Percentiles rank a stretch among this genome's conserved stretches.
phyloP scores from a whole-genome alignment of 2,329 filamentous ascomycete genomes.

The Aspergillus pseudonomiae region DNA sequence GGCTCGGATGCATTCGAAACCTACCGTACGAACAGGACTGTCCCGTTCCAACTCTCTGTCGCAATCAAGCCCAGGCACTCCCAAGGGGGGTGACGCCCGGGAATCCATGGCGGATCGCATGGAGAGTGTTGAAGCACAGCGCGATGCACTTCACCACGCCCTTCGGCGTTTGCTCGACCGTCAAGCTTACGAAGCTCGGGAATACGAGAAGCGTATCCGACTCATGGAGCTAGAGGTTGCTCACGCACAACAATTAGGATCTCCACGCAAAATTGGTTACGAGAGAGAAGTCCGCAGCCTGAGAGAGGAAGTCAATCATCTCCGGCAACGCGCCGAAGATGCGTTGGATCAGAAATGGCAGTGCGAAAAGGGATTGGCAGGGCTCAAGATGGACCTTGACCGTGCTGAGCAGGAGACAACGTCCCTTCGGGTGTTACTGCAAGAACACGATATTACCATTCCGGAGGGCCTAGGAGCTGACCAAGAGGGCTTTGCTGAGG shows the following conservation, averaged over 20 bases:
- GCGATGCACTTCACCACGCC: constrained; percentile 87
- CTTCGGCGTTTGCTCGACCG: constrained; percentile 83
- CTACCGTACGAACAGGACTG: constrained; percentile 37
- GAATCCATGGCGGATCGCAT: constrained; percentile 76
- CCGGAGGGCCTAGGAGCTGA: constrained; percentile 60
- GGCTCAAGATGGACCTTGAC: constrained; percentile 95
- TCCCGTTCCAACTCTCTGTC: constrained; percentile 56
- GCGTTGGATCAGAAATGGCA: constrained; percentile 95
- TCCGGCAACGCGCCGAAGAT: constrained; percentile 87
- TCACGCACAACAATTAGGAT: constrained; percentile 64
- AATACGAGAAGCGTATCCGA: constrained; percentile 79
- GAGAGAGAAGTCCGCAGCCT: constrained; percentile 79
- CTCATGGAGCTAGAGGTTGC: constrained; percentile 78
- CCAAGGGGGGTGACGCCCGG: constrained; percentile 62
- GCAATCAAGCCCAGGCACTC: constrained; percentile 58
- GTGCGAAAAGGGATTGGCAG: constrained; percentile 84
- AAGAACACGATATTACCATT: constrained; percentile 79
- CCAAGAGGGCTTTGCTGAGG: constrained; percentile 45
- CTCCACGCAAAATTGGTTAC: constrained; percentile 76
- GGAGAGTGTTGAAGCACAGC: constrained; percentile 90
- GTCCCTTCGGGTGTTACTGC: constrained; percentile 75
- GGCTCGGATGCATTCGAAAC: constrained; percentile 56
- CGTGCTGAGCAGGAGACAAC: constrained; percentile 90
- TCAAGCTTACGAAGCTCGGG: constrained; percentile 80
- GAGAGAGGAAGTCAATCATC: constrained; percentile 78